Evolutionary conservation across 2,329 filamentous ascomycete genomes (phyloP).

Genomic region (Cytospora chrysosperma): DNA sequence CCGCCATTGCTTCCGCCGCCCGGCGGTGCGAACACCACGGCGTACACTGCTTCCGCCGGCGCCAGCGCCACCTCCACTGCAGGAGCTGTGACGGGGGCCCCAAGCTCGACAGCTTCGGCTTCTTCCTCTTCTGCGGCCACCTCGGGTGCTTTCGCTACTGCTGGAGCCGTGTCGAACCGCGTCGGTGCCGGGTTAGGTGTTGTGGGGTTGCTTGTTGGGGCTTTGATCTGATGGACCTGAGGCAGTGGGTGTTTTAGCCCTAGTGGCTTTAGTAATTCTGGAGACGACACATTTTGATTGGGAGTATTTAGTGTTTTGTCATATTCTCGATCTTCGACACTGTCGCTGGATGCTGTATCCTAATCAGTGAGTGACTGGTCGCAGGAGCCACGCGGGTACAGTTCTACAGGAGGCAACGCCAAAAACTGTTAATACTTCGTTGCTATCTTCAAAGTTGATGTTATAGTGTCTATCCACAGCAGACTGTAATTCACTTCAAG

Average conservation of each 20-base stretch:
- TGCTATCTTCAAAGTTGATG: no score
- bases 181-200: constrained; percentile 37
- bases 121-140: background rate
- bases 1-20: background rate
- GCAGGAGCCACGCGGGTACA: no score
- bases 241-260: background rate
- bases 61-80: background rate
- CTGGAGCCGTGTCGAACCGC: constrained; percentile 32
- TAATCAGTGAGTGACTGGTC: no score
- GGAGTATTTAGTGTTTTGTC: background rate
- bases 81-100: background rate
- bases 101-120: constrained; percentile 5
- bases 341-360: background rate
- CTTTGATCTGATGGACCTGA: constrained; percentile 39
- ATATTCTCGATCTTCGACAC: background rate
- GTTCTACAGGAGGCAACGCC: no score
- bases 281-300: background rate
- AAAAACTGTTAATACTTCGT: no score
- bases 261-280: background rate
- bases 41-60: background rate
- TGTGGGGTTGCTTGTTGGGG: constrained; percentile 40
- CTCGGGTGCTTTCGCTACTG: constrained; percentile 8
- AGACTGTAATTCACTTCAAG: no score
- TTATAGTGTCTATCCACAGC: no score
- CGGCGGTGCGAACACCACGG: background rate